Percentiles rank a stretch among this genome's conserved stretches.
phyloP scores from a whole-genome alignment of 441 rosid genomes.

The Pelargonium myrrhifolium region DNA sequence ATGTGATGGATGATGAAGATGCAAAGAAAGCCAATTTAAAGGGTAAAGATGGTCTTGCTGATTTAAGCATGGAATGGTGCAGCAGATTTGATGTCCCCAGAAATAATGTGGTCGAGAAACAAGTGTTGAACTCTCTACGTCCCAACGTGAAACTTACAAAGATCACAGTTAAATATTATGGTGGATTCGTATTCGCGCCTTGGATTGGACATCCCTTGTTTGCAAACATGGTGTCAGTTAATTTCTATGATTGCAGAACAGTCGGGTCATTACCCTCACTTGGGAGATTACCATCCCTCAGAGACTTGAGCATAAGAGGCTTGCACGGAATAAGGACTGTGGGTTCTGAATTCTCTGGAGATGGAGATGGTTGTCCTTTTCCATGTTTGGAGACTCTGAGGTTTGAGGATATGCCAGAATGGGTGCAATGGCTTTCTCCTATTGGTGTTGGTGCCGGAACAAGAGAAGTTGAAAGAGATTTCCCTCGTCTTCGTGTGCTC shows the following conservation, averaged over 20 bases:
- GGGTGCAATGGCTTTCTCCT: conserved; percentile 17
- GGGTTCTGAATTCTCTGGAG: conserved; percentile 17
- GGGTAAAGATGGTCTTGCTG: conserved; percentile 13
- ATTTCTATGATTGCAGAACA: neutral
- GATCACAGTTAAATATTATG: conserved; percentile 11
- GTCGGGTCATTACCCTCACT: conserved; percentile 19
- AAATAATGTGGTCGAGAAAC: conserved; percentile 2
- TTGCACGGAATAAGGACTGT: conserved; percentile 6
- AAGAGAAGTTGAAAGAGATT: conserved; percentile 5
- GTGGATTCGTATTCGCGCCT: conserved; percentile 16
- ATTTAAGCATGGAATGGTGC: conserved; percentile 11
- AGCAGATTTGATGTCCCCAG: neutral
- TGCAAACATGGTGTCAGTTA: neutral
- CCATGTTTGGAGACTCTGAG: conserved; percentile 12
- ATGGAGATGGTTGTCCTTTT: conserved; percentile 6
- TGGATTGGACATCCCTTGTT: conserved; percentile 21
- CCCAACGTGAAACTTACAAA: conserved; percentile 11
- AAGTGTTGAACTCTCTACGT: conserved; percentile 12
- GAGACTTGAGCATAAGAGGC: conserved; percentile 5
- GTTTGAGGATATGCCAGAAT: conserved; percentile 15
- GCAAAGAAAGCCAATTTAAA: conserved; percentile 17
- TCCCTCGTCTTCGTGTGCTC: conserved; percentile 19
- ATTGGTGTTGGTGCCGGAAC: neutral
- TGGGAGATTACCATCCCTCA: conserved; percentile 23
- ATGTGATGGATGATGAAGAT: conserved; percentile 17